Base-by-base conservation (phyloP, 2,329 filamentous ascomycete genomes). In the Trichoderma sp. region DNA sequence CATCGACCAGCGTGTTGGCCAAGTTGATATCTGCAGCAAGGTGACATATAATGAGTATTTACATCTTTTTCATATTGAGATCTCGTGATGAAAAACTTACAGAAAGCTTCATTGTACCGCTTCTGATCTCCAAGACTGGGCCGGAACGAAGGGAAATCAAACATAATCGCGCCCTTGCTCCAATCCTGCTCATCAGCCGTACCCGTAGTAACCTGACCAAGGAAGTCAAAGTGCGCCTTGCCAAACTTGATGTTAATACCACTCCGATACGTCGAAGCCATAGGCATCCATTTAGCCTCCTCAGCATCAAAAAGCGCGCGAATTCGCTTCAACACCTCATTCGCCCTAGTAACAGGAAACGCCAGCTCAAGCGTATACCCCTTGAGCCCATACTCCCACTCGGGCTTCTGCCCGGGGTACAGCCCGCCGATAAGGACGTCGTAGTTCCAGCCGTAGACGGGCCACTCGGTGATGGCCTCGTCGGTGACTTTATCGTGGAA, bases 221-320 rank as follows among this genome's bases (percentile, higher is more conserved):
- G 76, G 28, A 87, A 79, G 71, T 87, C 85, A 68, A 80, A 84
- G 74, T 86, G 83, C 0, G 85, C 75, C 76, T 81, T 83, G 50
- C 85, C 85, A 70, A 87, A 86, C 77, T 86, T 86, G 79, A 86
- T 85, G 76, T 86, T 86, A 73, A 86, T 85, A 26, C 85, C 85
- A 72, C 82, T 85, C 43, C 85, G 81, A 73, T 87, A 87, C 7
- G 85, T 87, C 50, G 82, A 80, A 3, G 85, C 84, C 84, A 87
- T 86, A 73, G 82, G 76, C 17, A 80, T 81, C n/a, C 81, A 78
- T 73, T 82, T 82, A 72, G 79, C 78, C 17, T 77, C 74, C 78
- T 86, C 83, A 11, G 80, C 84, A 70, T 87, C 85, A 64, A 86
- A 86, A 6, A 85, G 80, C 75, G 82, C 76, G 7, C 85, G 79